Evolutionary conservation across 139 green algal species (phyloP), one percentile per base, ranked within the genome.

Genomic region (Monoraphidium neglectum): DNA sequence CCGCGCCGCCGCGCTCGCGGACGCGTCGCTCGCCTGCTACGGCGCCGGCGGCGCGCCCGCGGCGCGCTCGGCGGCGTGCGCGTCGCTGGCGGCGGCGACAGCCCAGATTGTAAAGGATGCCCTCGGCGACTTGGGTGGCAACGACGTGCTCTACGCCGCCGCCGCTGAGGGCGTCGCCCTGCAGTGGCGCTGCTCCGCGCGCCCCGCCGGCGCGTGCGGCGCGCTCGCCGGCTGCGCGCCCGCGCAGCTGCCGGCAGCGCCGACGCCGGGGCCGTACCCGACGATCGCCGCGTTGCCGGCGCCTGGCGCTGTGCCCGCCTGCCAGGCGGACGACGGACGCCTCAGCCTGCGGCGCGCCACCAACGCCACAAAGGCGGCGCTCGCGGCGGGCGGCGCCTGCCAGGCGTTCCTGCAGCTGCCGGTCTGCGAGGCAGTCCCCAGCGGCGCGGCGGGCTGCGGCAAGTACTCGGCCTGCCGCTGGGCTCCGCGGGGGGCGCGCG

Each of bases 391-490:
- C 6, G 30, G 37, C 18, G 53, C 59, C 1, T 80, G 75, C 24
- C 37, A 59, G 53, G 26, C 54, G 65, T 75, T 80, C 28, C 66
- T 80, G 75, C 65, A 53, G 38, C 36, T 75, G 54, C 75, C 75
- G 12, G 65, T 43, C 2, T 80, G 75, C 54, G 56, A 75, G 18
- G 36, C 37, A 1, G 4, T 79, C 30, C 32, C 26, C 2, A 26
- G 10, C 38, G 43, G 43, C 43, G 47, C 63, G 15, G 36, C 26
- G 16, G 33, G 32, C 23, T 79, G 73, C 37, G 30, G 73, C 51
- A 67, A 56, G 46, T 68, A 57, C 32, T 12, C 38, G 16, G 63
- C 73, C 10, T 79, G 73, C 49, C 60, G 49, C 28, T 79, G 73
- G 73, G 62, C 72, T 40, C 18, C 21, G 4, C 53, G 57, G 0